Conservation (phyloP, 1,284 basidiomycete species). For the Inonotus obliquus region DNA sequence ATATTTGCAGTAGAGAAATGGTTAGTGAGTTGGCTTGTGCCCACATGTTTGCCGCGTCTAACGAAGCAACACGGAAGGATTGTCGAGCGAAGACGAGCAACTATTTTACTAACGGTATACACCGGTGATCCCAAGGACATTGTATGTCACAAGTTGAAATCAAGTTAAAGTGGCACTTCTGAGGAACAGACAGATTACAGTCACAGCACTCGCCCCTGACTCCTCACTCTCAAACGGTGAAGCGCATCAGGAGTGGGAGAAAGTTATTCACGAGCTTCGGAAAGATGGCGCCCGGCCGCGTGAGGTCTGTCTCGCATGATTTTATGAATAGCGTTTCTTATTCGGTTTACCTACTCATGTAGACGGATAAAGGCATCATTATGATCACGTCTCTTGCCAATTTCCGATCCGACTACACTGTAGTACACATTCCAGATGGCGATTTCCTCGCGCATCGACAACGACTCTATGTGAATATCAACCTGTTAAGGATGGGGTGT, state of each 20-base stretch:
- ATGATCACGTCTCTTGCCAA: conserved; percentile 80
- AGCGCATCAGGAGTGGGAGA: conserved; percentile 53
- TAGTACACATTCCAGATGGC: conserved; percentile 69
- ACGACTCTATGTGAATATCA: conserved; percentile 72
- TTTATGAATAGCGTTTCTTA: neutral
- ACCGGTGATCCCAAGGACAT: conserved; percentile 68
- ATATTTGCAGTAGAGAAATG: conserved; percentile 83
- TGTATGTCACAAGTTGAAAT: conserved; percentile 29
- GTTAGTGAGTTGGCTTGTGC: conserved; percentile 32
- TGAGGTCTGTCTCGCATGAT: conserved; percentile 36
- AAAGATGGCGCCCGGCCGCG: conserved; percentile 65
- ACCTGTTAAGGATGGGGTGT: conserved; percentile 72
- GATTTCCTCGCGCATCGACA: conserved; percentile 56
- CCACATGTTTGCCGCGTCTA: neutral
- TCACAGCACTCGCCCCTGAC: conserved; percentile 49
- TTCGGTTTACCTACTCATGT: conserved; percentile 9
- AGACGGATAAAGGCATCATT: conserved; percentile 64
- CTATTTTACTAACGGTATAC: conserved; percentile 63
- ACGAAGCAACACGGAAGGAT: conserved; percentile 41
- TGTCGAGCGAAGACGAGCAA: conserved; percentile 54
- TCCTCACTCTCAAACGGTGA: conserved; percentile 38
- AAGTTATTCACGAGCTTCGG: conserved; percentile 52
- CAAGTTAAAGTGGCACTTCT: neutral
- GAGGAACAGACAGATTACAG: conserved; percentile 42
- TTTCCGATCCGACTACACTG: conserved; percentile 79